Base-by-base conservation (phyloP, 306 rosid species). In the Lagenaria siceraria region DNA sequence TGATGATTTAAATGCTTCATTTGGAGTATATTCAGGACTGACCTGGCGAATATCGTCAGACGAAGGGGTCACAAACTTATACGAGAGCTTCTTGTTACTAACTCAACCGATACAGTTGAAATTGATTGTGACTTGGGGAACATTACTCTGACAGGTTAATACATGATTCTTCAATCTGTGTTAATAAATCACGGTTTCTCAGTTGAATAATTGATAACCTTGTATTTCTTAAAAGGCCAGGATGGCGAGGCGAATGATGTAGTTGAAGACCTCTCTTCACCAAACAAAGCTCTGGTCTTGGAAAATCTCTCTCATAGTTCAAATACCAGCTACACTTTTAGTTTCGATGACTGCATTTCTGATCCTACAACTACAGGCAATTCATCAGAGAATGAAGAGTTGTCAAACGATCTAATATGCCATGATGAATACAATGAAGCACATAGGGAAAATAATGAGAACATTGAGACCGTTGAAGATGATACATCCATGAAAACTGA, bases 11-110 rank as follows among this genome's bases (percentile, higher is more conserved):
- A 74, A 22, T 48, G 31, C 36, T 10, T 10, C 7, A 2, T 19
- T 40, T 17, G 55, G 51, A 42, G 61, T 71, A 56, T 25, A 64
- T 63, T 40, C 74, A 95, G 98, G 90, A 89, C 76, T 63, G 97
- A 95, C 81, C 87, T 95, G 12, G 98, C 98, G 17, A 85, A 95
- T 84, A 87, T 89, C 80, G 98, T 95, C 18, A 83, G 98, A 87
- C 88, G 98, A 75, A 87, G 97, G 82, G 98, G 98, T 29, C 88
- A 95, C 80, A 95, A 92, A 81, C 81, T 81, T 80, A 43, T 95
- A 10, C 82, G 76, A 59, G 90, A 90, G 85, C 87, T 95, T 85
- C 92, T 92, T 76, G 75, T 81, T 5, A 85, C 84, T 3, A 86
- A 53, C 71, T 80, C 89, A 42, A 81, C 74, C 22, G 43, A 75